phyloP scores from a whole-genome alignment of 2,329 filamentous ascomycete genomes.

The Cladophialophora carrionii region DNA sequence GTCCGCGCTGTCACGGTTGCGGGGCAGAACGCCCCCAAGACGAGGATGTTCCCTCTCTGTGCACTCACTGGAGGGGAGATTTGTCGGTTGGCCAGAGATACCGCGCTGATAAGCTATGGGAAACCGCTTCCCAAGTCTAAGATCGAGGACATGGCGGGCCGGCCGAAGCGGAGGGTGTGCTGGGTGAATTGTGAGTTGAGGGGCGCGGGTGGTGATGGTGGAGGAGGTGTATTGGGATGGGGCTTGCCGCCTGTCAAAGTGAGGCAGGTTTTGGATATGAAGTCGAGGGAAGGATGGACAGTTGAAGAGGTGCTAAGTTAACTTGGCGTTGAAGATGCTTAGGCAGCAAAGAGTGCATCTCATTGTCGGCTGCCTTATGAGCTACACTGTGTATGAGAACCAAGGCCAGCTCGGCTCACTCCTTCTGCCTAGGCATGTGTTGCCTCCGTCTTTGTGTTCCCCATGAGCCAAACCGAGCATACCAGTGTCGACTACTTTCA shows the following conservation, averaged over 20 bases:
- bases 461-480: not conserved
- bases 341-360: not conserved
- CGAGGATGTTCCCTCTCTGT: conserved; percentile 85
- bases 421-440: not conserved
- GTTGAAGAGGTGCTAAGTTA: conserved; percentile 36
- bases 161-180: conserved; percentile 66
- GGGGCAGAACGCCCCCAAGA: conserved; percentile 65
- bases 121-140: conserved; percentile 93
- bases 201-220: conserved; percentile 45
- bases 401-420: not conserved
- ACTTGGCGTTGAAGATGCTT: not conserved
- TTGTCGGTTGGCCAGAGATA: conserved; percentile 77
- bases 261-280: conserved; percentile 72
- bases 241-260: conserved; percentile 84
- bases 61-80: conserved; percentile 76
- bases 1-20: conserved; percentile 55
- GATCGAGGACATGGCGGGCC: conserved; percentile 57
- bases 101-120: conserved; percentile 78
- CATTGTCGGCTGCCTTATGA: not conserved
- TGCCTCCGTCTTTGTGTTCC: not conserved
- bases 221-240: conserved; percentile 73
- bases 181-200: conserved; percentile 83
- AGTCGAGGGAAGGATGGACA: conserved; percentile 63
- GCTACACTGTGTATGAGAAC: conserved; percentile 1
- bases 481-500: not conserved